These are phyloP conservation scores for Vigna trinervia DNA, from an alignment of 306 rosid species.

Conservation along the genomic window DNA sequence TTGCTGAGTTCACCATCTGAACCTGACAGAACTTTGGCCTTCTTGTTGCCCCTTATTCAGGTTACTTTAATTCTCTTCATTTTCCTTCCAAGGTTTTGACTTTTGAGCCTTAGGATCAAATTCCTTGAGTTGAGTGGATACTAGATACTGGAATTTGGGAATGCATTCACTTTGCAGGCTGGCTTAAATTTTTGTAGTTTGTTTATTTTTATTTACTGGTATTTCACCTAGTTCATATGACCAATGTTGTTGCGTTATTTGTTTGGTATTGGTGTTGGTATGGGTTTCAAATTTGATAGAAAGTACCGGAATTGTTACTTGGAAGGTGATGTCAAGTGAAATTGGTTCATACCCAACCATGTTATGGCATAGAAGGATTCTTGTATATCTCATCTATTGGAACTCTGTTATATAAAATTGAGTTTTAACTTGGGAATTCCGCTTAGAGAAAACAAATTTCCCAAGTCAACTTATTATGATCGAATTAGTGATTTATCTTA, in stretches of 20 bases:
- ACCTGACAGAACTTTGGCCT: conserved; percentile 77
- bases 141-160: background rate
- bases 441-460: background rate
- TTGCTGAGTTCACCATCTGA: conserved; percentile 80
- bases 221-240: background rate
- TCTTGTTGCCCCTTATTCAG: conserved; percentile 92
- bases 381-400: conserved; percentile 9
- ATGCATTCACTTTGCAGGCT: background rate
- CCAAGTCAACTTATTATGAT: background rate
- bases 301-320: background rate
- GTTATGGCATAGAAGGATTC: too few relatives aligned
- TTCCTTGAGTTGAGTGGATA: conserved; percentile 1
- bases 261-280: background rate
- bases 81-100: background rate
- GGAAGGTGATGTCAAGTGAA: background rate
- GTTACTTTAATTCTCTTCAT: conserved; percentile 41
- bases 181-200: conserved; percentile 6
- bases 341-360: background rate
- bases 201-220: background rate
- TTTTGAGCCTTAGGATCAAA: background rate
- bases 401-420: background rate
- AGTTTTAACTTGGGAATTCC: background rate
- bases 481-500: background rate
- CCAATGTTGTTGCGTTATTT: background rate
- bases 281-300: background rate